These are phyloP conservation scores for Scedosporium aurantiacum DNA, from an alignment of 2,329 filamentous ascomycete genomes.

Conservation along the genomic window DNA sequence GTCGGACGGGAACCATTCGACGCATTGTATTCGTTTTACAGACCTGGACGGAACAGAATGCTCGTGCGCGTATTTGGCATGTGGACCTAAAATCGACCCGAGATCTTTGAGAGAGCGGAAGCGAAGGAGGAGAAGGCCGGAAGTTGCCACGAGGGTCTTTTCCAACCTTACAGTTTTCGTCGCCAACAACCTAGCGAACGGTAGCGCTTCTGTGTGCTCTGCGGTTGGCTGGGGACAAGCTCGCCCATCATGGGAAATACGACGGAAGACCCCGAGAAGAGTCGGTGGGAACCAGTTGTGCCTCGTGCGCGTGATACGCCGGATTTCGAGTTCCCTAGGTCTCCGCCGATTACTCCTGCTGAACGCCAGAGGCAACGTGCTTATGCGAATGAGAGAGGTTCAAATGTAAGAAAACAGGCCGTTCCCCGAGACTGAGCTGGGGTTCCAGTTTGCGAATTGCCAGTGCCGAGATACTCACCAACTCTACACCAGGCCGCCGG, in stretches of 20 bases:
- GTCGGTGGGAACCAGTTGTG: not conserved
- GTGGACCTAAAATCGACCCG: not conserved
- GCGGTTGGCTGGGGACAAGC: not conserved
- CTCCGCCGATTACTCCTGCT: not conserved
- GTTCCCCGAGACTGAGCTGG: too few species aligned
- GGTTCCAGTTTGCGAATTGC: too few species aligned
- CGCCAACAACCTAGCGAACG: not conserved
- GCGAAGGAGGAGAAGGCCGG: not conserved
- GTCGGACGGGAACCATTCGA: not conserved
- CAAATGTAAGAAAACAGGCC: not conserved
- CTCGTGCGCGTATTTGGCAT: not conserved
- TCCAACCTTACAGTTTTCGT: not conserved
- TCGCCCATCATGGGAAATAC: not conserved
- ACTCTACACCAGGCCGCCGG: not conserved
- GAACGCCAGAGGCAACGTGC: not conserved
- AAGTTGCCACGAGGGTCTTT: not conserved
- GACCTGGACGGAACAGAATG: not conserved
- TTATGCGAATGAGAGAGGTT: not conserved
- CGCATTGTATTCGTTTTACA: not conserved
- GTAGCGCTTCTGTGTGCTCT: not conserved
- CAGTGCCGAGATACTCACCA: not conserved
- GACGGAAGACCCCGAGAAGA: not conserved
- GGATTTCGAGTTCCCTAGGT: not conserved
- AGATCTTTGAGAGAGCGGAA: not conserved
- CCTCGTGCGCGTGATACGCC: not conserved